Evolutionary conservation across 2,329 filamentous ascomycete species (phyloP).

Genomic region (Fusarium fujikuroi): DNA sequence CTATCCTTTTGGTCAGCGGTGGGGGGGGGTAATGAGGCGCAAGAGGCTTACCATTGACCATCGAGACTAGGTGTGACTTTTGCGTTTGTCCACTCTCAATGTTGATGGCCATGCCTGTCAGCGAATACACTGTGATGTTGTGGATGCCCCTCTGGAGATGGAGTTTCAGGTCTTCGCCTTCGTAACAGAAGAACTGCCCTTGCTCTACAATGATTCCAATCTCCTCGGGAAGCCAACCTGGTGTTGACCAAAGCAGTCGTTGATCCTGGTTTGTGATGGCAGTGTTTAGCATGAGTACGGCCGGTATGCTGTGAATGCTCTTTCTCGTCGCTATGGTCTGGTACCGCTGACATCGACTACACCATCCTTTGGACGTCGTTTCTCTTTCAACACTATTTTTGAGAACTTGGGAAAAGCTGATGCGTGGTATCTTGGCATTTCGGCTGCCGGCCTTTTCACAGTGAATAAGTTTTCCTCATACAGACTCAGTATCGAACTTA

Average conservation of each 20-base stretch:
- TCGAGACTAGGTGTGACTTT: constrained; percentile 89
- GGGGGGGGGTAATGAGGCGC: neutral
- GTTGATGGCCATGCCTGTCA: constrained; percentile 89
- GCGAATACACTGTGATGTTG: constrained; percentile 87
- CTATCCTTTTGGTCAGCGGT: constrained; percentile 54
- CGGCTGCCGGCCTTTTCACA: constrained; percentile 59
- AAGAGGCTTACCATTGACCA: constrained; percentile 75
- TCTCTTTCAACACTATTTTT: constrained; percentile 92
- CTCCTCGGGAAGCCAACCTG: constrained; percentile 92
- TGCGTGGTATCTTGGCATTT: constrained; percentile 63
- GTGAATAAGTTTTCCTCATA: constrained; percentile 7
- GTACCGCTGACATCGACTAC: constrained; percentile 88
- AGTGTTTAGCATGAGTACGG: constrained; percentile 90
- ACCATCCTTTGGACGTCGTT: constrained; percentile 91
- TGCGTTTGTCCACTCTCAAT: constrained; percentile 88
- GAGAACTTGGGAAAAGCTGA: constrained; percentile 88
- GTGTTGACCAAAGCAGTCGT: constrained; percentile 85
- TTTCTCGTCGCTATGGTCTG: constrained; percentile 88
- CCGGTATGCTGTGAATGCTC: constrained; percentile 82
- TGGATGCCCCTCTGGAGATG: constrained; percentile 83
- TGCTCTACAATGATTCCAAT: constrained; percentile 91
- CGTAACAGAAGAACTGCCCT: constrained; percentile 94
- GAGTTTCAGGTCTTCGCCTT: constrained; percentile 86
- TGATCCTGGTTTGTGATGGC: constrained; percentile 77
- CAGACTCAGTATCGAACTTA: constrained; percentile 33